Evolutionary conservation across 1,284 basidiomycete genomes (phyloP), one percentile per base, ranked within the genome.

Genomic region (Ustilago trichophora): DNA sequence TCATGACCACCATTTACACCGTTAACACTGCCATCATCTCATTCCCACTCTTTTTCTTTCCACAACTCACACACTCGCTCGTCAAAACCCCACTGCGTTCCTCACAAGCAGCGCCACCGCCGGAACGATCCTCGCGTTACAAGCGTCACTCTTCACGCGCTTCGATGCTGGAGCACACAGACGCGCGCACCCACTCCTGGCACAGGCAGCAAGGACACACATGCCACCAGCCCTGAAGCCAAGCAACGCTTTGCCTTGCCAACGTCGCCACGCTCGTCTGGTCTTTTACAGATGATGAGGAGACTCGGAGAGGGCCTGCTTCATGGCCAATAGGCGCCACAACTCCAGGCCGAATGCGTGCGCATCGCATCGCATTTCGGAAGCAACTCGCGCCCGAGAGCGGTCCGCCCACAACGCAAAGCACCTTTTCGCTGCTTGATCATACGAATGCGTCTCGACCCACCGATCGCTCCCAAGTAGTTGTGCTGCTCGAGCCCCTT

Each of bases 281-380:
- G 65, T 36, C 35, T 69, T 8, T 58, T 59, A 4, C 55, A 69
- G 42, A 69, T 69, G 65, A 69, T 69, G 65, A 41, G 50, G 21
- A 53, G 37, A 31, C 59, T 59, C 0, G 65, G 65, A 21, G 59
- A 62, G 16, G 59, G 65, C 6, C 41, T 69, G 11, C 34, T 69
- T 9, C 35, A 34, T 12, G 32, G 24, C 12, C 58, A 60, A 16
- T 27, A 45, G 21, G 8, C 34, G n/a, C 56, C 58, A 6, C 53
- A 54, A 1, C 34, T 68, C 10, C 46, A 50, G 26, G 55, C 50
- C 10, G 65, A 69, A 2, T 63, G 59, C 13, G 24, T 43, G 24
- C 49, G 65, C 3, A 26, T 55, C n/a, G n/a, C n/a, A n/a, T n/a
- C 9, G 65, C 65, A 1, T 16, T 50, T 13, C 63, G 65, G 65